Evolutionary conservation across 2,329 filamentous ascomycete genomes (phyloP).

Genomic region (Curvularia sp.): DNA sequence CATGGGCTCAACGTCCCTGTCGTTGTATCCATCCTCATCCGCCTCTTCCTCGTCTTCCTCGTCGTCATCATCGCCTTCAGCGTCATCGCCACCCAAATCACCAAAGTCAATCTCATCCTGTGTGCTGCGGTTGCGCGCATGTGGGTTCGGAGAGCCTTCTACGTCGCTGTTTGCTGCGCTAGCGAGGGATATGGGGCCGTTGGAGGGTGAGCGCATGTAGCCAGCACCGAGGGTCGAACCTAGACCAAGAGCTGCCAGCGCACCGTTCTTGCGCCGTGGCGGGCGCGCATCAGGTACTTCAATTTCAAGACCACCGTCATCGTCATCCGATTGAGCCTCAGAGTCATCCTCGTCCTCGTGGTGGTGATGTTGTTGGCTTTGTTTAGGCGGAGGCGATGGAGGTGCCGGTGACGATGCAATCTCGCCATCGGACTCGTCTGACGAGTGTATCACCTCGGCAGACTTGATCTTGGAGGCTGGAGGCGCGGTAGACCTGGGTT

Average conservation of each 20-base stretch:
- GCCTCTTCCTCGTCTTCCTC: slow-evolving; percentile 37
- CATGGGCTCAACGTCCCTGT: slow-evolving; percentile 45
- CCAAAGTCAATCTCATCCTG: slow-evolving; percentile 50
- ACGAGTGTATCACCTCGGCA: slow-evolving; percentile 42
- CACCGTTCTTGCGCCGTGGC: slow-evolving; percentile 24
- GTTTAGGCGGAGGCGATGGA: slow-evolving; percentile 28
- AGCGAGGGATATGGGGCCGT: slow-evolving; percentile 54
- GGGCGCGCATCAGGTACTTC: slow-evolving; percentile 42
- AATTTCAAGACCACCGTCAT: slow-evolving; percentile 42
- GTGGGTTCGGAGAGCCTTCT: slow-evolving; percentile 39
- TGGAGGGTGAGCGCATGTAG: slow-evolving; percentile 37
- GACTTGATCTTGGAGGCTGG: slow-evolving; percentile 44
- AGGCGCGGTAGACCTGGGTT: slow-evolving; percentile 29
- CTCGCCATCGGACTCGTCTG: slow-evolving; percentile 39
- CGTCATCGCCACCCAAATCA: slow-evolving; percentile 37
- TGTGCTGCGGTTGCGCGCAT: slow-evolving; percentile 19
- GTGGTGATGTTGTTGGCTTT: slow-evolving; percentile 9
- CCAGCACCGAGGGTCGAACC: slow-evolving; percentile 37
- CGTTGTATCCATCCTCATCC: slow-evolving; percentile 46
- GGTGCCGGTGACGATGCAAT: slow-evolving; percentile 18
- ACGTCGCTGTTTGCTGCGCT: slow-evolving; percentile 52
- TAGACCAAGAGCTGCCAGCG: slow-evolving; percentile 38
- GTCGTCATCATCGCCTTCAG: slow-evolving; percentile 40
- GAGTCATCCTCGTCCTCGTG: slow-evolving; percentile 30
- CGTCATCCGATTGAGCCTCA: slow-evolving; percentile 37